phyloP scores from a whole-genome alignment of 345 rosid genomes.

The Passiflora organensis region DNA sequence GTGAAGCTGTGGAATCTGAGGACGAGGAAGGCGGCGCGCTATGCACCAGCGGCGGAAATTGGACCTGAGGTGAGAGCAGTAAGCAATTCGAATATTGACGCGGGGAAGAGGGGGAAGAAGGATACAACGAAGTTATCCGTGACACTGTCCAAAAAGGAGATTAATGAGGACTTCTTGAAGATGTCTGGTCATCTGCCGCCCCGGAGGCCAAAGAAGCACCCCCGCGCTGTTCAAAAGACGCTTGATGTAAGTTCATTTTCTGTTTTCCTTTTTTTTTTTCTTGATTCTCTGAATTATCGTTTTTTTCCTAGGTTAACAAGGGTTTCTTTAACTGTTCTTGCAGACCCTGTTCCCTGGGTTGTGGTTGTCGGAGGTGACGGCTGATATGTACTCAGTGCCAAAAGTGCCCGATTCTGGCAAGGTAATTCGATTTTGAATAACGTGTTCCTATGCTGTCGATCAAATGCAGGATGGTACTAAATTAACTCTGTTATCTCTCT shows the following conservation, averaged over 20 bases:
- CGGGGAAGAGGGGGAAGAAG: constrained; percentile 18
- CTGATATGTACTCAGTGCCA: constrained; percentile 62
- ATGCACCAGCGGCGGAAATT: no score
- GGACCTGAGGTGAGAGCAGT: no score
- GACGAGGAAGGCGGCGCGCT: constrained; percentile 48
- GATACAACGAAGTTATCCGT: constrained; percentile 35
- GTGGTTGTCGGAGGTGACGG: constrained; percentile 61
- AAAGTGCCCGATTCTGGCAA: constrained; percentile 43
- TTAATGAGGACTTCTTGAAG: constrained; percentile 57
- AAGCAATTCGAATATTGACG: neutral
- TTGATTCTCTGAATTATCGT: no score
- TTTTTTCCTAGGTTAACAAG: neutral
- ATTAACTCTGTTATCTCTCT: neutral
- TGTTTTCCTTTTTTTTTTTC: neutral
- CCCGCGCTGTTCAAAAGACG: constrained; percentile 52
- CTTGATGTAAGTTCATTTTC: constrained; percentile 48
- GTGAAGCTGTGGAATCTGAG: constrained; percentile 71
- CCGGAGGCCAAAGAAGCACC: constrained; percentile 73
- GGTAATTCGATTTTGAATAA: constrained; percentile 26
- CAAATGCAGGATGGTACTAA: no score
- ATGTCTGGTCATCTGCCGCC: constrained; percentile 46
- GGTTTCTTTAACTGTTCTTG: constrained; percentile 8
- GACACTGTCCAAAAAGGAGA: constrained; percentile 56
- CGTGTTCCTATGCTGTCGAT: no score
- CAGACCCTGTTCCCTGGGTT: constrained; percentile 64